Evolutionary conservation across 2,329 filamentous ascomycete genomes (phyloP).

Genomic region (Alternaria angustiovoidea): DNA sequence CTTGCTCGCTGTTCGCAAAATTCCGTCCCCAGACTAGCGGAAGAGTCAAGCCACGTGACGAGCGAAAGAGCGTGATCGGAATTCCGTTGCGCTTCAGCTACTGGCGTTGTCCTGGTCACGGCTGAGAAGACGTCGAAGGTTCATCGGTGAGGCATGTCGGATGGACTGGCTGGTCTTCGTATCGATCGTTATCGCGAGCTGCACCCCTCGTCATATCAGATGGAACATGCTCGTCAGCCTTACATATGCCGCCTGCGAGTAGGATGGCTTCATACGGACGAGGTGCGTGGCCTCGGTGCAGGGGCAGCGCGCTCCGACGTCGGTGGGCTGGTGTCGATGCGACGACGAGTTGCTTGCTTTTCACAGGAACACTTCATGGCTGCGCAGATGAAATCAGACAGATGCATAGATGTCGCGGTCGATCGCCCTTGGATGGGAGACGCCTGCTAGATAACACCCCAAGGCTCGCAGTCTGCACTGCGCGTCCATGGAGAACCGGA

Average conservation of each 20-base stretch:
- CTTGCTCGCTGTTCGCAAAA: neutral
- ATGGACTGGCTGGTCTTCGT: neutral
- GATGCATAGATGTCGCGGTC: neutral
- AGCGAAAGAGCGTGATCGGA: neutral
- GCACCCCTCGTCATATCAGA: conserved; percentile 11
- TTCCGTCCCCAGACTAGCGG: neutral
- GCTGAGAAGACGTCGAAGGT: neutral
- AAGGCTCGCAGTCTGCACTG: neutral
- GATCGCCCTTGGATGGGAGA: neutral
- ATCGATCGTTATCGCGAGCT: conserved; percentile 6
- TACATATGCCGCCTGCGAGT: conserved; percentile 14
- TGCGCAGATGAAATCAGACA: neutral
- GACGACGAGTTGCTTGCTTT: neutral
- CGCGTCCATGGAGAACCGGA: conserved; percentile 46
- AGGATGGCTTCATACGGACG: conserved; percentile 22
- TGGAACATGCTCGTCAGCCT: conserved; percentile 26
- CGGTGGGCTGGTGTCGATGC: conserved; percentile 15
- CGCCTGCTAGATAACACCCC: conserved; percentile 3
- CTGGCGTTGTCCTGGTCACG: neutral
- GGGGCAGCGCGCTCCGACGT: conserved; percentile 31
- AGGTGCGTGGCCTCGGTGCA: conserved; percentile 28
- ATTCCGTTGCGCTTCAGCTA: neutral
- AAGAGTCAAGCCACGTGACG: conserved; percentile 3
- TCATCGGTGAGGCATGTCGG: neutral
- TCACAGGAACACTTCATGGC: neutral